phyloP scores from a whole-genome alignment of 257 asterid species.

The Penstemon newberryi region DNA sequence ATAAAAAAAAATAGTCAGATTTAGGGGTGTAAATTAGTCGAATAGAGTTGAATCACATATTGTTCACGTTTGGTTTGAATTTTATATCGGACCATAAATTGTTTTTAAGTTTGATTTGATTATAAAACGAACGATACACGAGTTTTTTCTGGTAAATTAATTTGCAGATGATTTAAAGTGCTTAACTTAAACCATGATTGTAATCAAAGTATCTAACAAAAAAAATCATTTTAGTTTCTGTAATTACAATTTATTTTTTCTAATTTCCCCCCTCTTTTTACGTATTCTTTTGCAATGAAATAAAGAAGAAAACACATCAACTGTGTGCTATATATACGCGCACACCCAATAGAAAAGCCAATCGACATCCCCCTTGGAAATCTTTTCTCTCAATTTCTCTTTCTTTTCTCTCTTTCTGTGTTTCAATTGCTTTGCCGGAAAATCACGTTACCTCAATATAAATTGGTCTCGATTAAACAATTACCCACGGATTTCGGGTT shows the following conservation, averaged over 20 bases:
- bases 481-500: slow-evolving; percentile 29
- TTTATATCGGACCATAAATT: too few species aligned
- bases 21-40: too few species aligned
- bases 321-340: slow-evolving; percentile 5
- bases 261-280: neutral
- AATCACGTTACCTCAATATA: slow-evolving; percentile 23
- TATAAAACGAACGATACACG: too few species aligned
- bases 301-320: neutral
- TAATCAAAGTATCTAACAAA: slow-evolving; percentile 2
- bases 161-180: neutral
- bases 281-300: neutral
- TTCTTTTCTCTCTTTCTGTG: neutral
- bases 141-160: too few species aligned
- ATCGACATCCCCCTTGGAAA: slow-evolving; percentile 21
- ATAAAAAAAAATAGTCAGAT: too few species aligned
- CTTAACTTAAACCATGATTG: neutral
- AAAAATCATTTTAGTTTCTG: too few species aligned
- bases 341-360: slow-evolving; percentile 26
- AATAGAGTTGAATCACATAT: too few species aligned
- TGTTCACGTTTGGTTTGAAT: too few species aligned
- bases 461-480: slow-evolving; percentile 31
- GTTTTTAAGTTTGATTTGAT: too few species aligned
- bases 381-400: slow-evolving; percentile 4
- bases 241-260: neutral
- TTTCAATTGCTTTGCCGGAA: slow-evolving; percentile 34